Percentiles rank a stretch among this genome's conserved stretches.
Evolutionary conservation across 208 protist species (phyloP).

Genomic region (Acanthamoeba sp.): DNA sequence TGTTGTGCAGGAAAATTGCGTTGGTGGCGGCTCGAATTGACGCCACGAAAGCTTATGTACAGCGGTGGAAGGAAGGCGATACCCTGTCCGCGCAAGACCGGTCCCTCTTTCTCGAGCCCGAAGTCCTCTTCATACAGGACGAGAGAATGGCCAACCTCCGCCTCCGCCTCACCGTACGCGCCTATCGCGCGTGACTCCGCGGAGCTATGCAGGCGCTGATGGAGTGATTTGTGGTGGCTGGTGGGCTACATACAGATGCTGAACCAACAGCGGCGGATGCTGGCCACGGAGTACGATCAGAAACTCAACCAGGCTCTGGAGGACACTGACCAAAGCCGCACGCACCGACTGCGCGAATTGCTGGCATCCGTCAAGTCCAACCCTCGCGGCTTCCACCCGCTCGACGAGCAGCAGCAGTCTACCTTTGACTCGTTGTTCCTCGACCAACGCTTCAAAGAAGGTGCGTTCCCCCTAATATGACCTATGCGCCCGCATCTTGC

Average conservation of each 20-base stretch:
- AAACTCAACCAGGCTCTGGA: neutral
- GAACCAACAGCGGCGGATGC: neutral
- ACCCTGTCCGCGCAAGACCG: neutral
- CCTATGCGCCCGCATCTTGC: neutral
- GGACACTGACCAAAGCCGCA: neutral
- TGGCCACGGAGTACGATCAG: neutral
- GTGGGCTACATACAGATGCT: neutral
- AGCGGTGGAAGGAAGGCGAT: neutral
- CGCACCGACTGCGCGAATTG: neutral
- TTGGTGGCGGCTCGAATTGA: neutral
- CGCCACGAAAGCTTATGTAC: neutral
- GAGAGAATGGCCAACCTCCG: neutral
- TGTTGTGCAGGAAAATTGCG: neutral
- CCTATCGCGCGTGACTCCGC: neutral
- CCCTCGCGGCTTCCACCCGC: neutral
- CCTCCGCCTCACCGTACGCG: neutral
- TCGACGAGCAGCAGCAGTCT: neutral
- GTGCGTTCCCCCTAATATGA: neutral
- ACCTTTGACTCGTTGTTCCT: constrained; percentile 1
- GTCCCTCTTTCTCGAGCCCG: neutral
- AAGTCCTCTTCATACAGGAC: neutral
- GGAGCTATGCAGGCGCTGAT: neutral
- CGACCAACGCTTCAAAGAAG: constrained; percentile 45
- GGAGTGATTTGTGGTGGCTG: neutral
- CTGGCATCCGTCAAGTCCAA: neutral